Conservation (phyloP, 768 basidiomycete species). For the Suillus placidus region DNA sequence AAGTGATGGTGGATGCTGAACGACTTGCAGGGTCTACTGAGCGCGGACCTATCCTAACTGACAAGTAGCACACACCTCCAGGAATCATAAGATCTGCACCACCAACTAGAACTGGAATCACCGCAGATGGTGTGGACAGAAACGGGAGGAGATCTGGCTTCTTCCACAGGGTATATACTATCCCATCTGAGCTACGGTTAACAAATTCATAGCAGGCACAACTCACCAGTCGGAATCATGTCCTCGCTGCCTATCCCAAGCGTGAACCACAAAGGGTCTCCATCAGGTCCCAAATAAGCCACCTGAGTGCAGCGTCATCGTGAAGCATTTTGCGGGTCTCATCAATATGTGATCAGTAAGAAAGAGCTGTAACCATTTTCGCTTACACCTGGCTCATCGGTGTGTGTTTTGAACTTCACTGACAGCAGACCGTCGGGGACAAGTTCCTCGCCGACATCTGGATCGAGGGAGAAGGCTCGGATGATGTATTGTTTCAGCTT, state of each 20-base stretch:
- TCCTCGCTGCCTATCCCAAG: conserved; percentile 68
- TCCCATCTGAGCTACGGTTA: conserved; percentile 1
- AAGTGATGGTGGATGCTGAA: neutral
- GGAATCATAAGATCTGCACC: conserved; percentile 78
- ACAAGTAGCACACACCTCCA: neutral
- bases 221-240: conserved; percentile 68
- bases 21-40: neutral
- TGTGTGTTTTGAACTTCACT: conserved; percentile 67
- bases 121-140: conserved; percentile 69
- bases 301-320: conserved; percentile 41
- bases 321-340: conserved; percentile 6
- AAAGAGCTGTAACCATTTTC: conserved; percentile 6
- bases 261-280: conserved; percentile 80
- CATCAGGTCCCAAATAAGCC: conserved; percentile 62
- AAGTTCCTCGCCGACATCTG: conserved; percentile 66
- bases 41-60: neutral
- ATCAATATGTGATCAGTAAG: conserved; percentile 5
- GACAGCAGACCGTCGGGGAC: conserved; percentile 75
- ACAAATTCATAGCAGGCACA: neutral
- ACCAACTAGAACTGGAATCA: conserved; percentile 68
- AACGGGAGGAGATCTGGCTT: conserved; percentile 66
- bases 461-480: conserved; percentile 45
- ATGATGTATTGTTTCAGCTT: conserved; percentile 67
- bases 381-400: conserved; percentile 67
- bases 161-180: conserved; percentile 82